Evolutionary conservation across 768 basidiomycete genomes (phyloP).

Genomic region (Lactarius deliciosus): DNA sequence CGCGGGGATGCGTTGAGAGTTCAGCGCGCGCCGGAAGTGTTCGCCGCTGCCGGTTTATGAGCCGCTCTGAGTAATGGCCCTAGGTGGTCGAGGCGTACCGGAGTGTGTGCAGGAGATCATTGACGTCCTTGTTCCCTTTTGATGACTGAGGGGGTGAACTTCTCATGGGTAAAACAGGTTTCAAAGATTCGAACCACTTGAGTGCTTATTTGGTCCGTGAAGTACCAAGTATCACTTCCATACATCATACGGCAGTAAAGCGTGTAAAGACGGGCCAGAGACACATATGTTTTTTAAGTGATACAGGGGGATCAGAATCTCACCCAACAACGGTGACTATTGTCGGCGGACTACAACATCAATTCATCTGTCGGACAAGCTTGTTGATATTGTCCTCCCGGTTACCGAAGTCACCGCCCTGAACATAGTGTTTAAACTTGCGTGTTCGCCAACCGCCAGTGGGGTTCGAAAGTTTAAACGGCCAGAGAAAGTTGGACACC

Average conservation of each 20-base stretch:
- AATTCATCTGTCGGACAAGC: conserved; percentile 96
- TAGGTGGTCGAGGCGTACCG: conserved; percentile 39
- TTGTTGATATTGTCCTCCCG: conserved; percentile 97
- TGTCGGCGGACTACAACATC: conserved; percentile 26
- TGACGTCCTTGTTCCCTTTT: conserved; percentile 38
- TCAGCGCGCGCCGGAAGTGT: conserved; percentile 65
- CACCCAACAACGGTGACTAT: conserved; percentile 20
- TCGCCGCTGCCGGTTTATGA: conserved; percentile 52
- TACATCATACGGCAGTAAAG: conserved; percentile 19
- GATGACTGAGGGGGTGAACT: neutral
- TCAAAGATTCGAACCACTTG: neutral
- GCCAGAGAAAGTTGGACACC: conserved; percentile 98
- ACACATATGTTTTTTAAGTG: conserved; percentile 34
- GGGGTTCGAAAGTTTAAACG: conserved; percentile 99
- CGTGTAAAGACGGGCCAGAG: conserved; percentile 25
- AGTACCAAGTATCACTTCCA: conserved; percentile 11
- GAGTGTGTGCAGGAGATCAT: conserved; percentile 50
- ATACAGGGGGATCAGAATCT: conserved; percentile 27
- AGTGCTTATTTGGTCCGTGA: neutral
- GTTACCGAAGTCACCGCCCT: conserved; percentile 98
- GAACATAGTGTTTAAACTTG: conserved; percentile 96
- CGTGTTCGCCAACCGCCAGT: conserved; percentile 96
- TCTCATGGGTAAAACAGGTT: conserved; percentile 8
- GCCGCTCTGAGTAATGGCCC: neutral
- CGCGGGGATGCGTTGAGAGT: conserved; percentile 40